Evolutionary conservation across 257 asterid species (phyloP), one percentile per base, ranked within the genome.

Genomic region (Lycium ferocissimum): DNA sequence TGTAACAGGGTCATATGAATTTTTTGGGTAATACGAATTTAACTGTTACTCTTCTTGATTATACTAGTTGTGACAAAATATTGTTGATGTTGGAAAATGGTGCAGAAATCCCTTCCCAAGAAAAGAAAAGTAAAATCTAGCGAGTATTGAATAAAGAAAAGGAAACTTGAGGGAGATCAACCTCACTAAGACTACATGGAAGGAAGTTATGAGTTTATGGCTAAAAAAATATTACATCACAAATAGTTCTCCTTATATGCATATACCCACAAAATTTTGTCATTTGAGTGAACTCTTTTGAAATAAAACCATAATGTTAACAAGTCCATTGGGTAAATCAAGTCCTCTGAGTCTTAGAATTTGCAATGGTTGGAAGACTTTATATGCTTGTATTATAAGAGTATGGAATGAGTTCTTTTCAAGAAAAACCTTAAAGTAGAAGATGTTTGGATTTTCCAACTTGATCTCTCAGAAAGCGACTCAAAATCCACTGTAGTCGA

Each of bases 371-470:
- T 14, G 57, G 83, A 11, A 37, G 20, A 18, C 8, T 0, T 10
- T 1, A 26, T 11, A 61, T 13, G 53, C 0, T 1, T 53, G 10
- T 18, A 56, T 81, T 59, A 6, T 67, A 14, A 57, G 13, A 2
- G 87, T 84, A 2, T 85, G 86, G 87, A 5, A 10, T 0, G 69
- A 73, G n/a, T 84, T 87, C 37, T 51, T 49, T 20, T 10, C 20
- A 43, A 40, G 80, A 9, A 84, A 82, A 56, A 84, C 4, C 78
- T 87, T 15, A 81, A 82, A 71, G 53, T 18, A 4, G 87, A 86
- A 40, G 84, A 87, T 15, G 9, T 11, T 20, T 87, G 89, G 72
- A 33, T 38, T 3, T 87, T 87, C 59, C 38, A 87, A 65, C 53
- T 65, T 9, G 54, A 20, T n/a, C 9, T 5, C 8, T 43, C 20